phyloP scores from a whole-genome alignment of 2,329 filamentous ascomycete genomes.

The Domatiomyces globalis region DNA sequence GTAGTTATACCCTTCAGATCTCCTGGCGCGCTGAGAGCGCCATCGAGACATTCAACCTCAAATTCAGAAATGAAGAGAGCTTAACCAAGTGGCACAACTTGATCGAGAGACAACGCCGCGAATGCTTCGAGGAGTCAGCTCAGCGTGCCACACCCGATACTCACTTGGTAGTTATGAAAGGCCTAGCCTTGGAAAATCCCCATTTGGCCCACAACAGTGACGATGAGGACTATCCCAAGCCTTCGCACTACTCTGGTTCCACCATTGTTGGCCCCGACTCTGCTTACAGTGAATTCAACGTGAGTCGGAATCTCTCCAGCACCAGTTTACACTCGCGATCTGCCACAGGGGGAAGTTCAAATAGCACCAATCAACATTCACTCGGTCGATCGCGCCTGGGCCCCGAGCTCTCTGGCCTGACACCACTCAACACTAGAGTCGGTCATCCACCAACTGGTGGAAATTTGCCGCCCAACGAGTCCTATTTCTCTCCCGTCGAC shows the following conservation, averaged over 20 bases:
- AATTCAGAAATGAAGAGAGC: slow-evolving; percentile 76
- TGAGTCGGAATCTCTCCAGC: slow-evolving; percentile 57
- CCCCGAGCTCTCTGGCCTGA: not conserved
- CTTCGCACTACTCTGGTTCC: slow-evolving; percentile 11
- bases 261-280: slow-evolving; percentile 21
- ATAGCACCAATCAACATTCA: no score
- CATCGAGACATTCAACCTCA: slow-evolving; percentile 92
- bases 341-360: slow-evolving; percentile 48
- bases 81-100: slow-evolving; percentile 85
- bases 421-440: not conserved
- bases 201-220: slow-evolving; percentile 49
- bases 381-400: not conserved
- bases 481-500: slow-evolving; percentile 88
- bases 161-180: slow-evolving; percentile 68
- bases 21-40: slow-evolving; percentile 98
- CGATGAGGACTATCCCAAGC: slow-evolving; percentile 33
- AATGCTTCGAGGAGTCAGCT: slow-evolving; percentile 34
- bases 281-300: slow-evolving; percentile 36
- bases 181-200: slow-evolving; percentile 63
- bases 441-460: not conserved
- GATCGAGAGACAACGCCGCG: slow-evolving; percentile 58
- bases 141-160: slow-evolving; percentile 43
- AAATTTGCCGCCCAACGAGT: slow-evolving; percentile 46
- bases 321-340: slow-evolving; percentile 63
- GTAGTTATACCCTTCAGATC: slow-evolving; percentile 89